phyloP scores from a whole-genome alignment of 805 yeast species.

The Nakazawaea ishiwadae region DNA sequence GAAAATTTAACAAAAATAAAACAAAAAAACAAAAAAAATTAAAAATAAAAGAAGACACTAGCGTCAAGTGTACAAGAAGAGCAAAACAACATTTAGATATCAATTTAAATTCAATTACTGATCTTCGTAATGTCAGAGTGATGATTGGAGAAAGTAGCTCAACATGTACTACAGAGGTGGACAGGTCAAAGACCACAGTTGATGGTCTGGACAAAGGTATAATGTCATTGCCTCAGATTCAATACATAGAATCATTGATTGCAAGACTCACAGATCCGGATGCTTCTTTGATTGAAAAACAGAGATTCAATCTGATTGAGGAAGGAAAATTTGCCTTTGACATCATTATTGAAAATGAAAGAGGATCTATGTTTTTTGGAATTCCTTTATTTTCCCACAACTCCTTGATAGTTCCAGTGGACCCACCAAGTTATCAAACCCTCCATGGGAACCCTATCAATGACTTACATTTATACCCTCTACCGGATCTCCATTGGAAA shows the following conservation, averaged over 20 bases:
- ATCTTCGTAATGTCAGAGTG: no score
- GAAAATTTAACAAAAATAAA: no score
- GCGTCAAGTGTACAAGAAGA: no score
- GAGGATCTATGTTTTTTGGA: slow-evolving; percentile 50
- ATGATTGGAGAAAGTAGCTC: no score
- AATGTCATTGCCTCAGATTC: slow-evolving; percentile 25
- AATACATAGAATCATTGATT: slow-evolving; percentile 21
- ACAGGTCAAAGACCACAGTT: no score
- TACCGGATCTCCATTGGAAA: slow-evolving; percentile 46
- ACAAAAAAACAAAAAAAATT: no score
- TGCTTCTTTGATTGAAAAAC: background rate
- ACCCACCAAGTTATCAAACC: slow-evolving; percentile 46
- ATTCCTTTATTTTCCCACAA: slow-evolving; percentile 43
- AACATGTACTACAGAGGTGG: no score
- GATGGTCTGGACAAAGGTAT: slow-evolving; percentile 23
- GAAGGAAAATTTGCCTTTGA: slow-evolving; percentile 34
- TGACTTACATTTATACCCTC: slow-evolving; percentile 29
- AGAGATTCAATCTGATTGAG: background rate
- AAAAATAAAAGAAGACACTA: no score
- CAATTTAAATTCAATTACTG: no score
- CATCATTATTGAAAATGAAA: slow-evolving; percentile 46
- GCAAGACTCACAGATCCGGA: slow-evolving; percentile 15
- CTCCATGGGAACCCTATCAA: slow-evolving; percentile 34
- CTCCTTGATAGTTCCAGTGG: slow-evolving; percentile 42
- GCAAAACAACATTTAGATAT: no score